Base-by-base conservation (phyloP, 345 rosid genomes). In the Zanthoxylum bungeanum region DNA sequence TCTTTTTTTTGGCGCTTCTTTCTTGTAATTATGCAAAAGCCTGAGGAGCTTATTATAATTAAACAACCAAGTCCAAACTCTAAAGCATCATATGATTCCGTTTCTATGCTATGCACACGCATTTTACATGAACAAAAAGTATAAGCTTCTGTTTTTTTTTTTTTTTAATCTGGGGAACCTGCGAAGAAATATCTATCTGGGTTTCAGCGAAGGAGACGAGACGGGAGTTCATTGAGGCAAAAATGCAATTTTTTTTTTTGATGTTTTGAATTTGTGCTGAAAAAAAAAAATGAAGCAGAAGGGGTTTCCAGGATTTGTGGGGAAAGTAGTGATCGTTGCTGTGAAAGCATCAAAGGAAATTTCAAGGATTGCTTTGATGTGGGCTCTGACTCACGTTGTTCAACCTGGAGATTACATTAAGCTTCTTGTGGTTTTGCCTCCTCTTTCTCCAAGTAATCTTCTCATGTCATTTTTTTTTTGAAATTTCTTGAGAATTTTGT, bases 301-400 rank as follows among this genome's bases (percentile, higher is more conserved):
- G 72, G 83, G 86, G 12, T 76, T 58, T 39, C 78, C 75, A 39
- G 89, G 81, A 73, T 78, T 60, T 66, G 88, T 79, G 31, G 91
- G 85, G 80, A 93, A 93, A 82, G 87, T 81, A 40, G 90, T 88
- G 63, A 84, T 93, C 73, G 92, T 93, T 74, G 98, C 93, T 28
- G 92, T 91, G 56, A 87, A 76, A 76, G 97, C 98, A 61, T 85
- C 96, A 22, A 93, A 89, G 83, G 98, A 91, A 66, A 91, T 93
- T 42, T 86, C 98, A 3, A 89, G 84, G 73, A 88, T 84, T 76
- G 97, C 93, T 81, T 58, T 93, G 14, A 78, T 82, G 24, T 93
- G 98, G 98, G 91, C 93, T 69, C 82, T 93, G 83, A 93, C 93
- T 81, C 98, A 93, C 77, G 96, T 93, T 70, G 93, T 85, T 67